Percentiles rank a stretch among this genome's conserved stretches.
Evolutionary conservation across 768 basidiomycete species (phyloP).

Genomic region (Fomitopsis serialis): DNA sequence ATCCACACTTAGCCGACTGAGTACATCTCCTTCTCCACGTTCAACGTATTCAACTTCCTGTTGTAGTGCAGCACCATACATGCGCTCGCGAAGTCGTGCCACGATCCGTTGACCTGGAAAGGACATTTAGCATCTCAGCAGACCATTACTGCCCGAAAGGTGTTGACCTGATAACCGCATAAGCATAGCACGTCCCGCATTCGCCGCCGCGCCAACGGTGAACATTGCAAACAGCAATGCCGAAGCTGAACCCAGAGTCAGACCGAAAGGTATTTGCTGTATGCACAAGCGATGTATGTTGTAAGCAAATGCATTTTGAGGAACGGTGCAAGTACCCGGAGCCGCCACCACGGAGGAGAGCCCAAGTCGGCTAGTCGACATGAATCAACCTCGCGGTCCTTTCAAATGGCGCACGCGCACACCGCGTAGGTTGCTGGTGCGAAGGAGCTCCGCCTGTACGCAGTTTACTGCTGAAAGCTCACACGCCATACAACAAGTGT

Average conservation of each 20-base stretch:
- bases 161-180: conserved; percentile 78
- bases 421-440: no score
- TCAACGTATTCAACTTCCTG: conserved; percentile 96
- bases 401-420: no score
- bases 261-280: conserved; percentile 73
- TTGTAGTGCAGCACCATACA: conserved; percentile 75
- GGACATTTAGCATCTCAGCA: background rate
- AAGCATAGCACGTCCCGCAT: conserved; percentile 75
- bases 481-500: no score
- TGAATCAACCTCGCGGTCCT: no score
- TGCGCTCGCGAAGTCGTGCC: conserved; percentile 74
- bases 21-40: conserved; percentile 86
- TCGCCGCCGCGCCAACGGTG: conserved; percentile 82
- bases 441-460: no score
- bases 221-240: conserved; percentile 68
- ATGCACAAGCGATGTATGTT: background rate
- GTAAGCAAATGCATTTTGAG: no score
- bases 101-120: conserved; percentile 78
- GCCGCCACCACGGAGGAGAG: no score
- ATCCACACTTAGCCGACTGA: conserved; percentile 87
- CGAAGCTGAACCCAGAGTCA: conserved; percentile 79
- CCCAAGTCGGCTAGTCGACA: no score
- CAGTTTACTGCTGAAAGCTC: no score
- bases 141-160: background rate
- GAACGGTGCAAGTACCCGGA: no score